phyloP scores from a whole-genome alignment of 2,329 filamentous ascomycete genomes.

The Diaporthe humulicola region DNA sequence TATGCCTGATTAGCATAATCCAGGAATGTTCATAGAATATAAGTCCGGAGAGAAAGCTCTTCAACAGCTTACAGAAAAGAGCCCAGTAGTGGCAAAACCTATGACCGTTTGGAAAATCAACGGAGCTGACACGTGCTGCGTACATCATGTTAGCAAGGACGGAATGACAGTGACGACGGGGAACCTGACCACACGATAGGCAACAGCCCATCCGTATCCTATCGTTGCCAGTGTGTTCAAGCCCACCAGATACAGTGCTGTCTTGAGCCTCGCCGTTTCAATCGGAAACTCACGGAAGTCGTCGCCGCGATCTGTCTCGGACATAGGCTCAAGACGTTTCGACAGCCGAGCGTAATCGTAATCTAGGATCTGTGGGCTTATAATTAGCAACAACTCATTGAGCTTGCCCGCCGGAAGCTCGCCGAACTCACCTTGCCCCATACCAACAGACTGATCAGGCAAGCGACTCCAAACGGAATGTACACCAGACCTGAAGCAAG shows the following conservation, averaged over 20 bases:
- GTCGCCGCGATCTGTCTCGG: background rate
- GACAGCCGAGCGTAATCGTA: constrained; percentile 14
- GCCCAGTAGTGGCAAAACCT: constrained; percentile 24
- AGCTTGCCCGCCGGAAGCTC: too few relatives aligned
- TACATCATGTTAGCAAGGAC: background rate
- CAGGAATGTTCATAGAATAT: too few relatives aligned
- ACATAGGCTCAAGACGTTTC: background rate
- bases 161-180: rapidly evolving
- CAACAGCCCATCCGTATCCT: constrained; percentile 29
- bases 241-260: constrained; percentile 18
- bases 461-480: constrained; percentile 41
- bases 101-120: constrained; percentile 11
- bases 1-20: background rate
- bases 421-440: constrained; percentile 37
- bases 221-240: constrained; percentile 22
- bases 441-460: constrained; percentile 38
- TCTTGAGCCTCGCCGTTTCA: constrained; percentile 17
- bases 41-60: too few relatives aligned
- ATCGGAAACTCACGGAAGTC: background rate
- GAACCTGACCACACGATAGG: background rate
- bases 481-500: constrained; percentile 43
- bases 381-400: too few relatives aligned
- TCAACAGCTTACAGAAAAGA: constrained; percentile 9
- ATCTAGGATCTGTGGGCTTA: background rate
- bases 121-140: constrained; percentile 18